Base-by-base conservation (phyloP, 129 eudicot species). In the Ambrosia trifida region DNA sequence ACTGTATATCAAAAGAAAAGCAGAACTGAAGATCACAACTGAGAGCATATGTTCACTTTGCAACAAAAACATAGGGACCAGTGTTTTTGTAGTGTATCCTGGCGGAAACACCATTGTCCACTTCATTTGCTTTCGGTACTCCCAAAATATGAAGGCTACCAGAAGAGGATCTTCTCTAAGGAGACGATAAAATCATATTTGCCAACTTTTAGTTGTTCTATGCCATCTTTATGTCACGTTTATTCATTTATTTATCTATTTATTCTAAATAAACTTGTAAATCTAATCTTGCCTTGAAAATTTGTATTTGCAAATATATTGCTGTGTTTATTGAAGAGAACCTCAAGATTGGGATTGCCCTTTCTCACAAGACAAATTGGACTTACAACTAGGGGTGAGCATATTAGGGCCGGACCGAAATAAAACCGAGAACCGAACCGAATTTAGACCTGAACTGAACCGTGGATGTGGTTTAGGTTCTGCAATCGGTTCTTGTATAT, bases 1-100 rank as follows among this genome's bases (percentile, higher is more conserved):
- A 72, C 81, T 94, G n/a, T 90, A 85, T 72, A 76, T 47, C 64
- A 75, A 82, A 72, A 79, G 99, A 72, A 90, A 94, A 78, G 76
- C 79, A 45, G 85, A 77, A 24, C 81, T 94, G 74, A 87, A 85
- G 86, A 86, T 94, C 79, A 89, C 89, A 8, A 73, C 85, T 19
- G 93, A 94, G 57, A 90, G 94, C 35, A 84, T 81, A 76, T 90
- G 99, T 70, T 88, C 97, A 16, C 97, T 95, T 74, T 90, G 99
- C 86, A 83, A 81, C 84, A 95, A 95, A 76, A 90, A 84, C 78
- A 90, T 90, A 44, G 99, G 96, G 24, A 84, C 91, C 8, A 95
- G 99, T 40, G 97, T 95, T 14, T 87, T 95, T 62, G 97, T 94
- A 35, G 94, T 88, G 72, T 95, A 95, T 84, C 99, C 96, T 0